Evolutionary conservation across 176 grass and related monocot species (phyloP), one percentile per base, ranked within the genome.

Genomic region (Echinochloa phyllopogon): DNA sequence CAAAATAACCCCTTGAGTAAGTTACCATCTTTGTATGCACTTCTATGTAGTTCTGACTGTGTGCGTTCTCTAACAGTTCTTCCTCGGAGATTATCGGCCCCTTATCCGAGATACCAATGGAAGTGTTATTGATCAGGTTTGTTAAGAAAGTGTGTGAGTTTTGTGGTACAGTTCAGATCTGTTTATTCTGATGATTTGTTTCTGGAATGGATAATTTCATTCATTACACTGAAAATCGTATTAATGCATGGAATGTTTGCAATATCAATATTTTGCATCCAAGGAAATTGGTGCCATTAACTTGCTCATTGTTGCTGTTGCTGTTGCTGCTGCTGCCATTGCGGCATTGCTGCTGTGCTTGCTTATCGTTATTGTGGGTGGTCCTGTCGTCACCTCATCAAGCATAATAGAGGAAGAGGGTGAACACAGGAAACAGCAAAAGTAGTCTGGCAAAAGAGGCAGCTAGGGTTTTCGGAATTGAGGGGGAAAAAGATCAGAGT

Each of bases 81-180:
- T 98, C 86, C 96, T 98, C 78, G 96, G 96, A 85, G 96, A 98
- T 65, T 98, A 98, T 84, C 96, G 96, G 4, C 96, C 96, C 13
- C 93, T 98, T 83, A 90, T 86, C 55, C 93, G 82, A 72, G 96
- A 98, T 85, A 82, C 86, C 41, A 92, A 83, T 85, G 93, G 96
- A 89, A 89, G 65, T 76, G 87, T 82, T 79, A 84, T 98, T 58
- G 96, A 98, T 86, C 96, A 98, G 96, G 96, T 95, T 87, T 53
- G 72, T 65, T 70, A 20, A 33, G 25, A 72, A 50, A 73, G 9
- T 44, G 41, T 74, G 14, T 5, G 9, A 51, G 15, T 36, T 47
- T 7, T 33, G 23, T 65, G 17, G 6, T 38, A 38, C 25, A 48
- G 43, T 65, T 27, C 73, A 42, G 51, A 60, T 21, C 74, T 67